Percentiles rank a stretch among this genome's conserved stretches.
These are phyloP conservation scores for Kwoniella shivajii DNA, from an alignment of 1,284 basidiomycete species.

Conservation along the genomic window DNA sequence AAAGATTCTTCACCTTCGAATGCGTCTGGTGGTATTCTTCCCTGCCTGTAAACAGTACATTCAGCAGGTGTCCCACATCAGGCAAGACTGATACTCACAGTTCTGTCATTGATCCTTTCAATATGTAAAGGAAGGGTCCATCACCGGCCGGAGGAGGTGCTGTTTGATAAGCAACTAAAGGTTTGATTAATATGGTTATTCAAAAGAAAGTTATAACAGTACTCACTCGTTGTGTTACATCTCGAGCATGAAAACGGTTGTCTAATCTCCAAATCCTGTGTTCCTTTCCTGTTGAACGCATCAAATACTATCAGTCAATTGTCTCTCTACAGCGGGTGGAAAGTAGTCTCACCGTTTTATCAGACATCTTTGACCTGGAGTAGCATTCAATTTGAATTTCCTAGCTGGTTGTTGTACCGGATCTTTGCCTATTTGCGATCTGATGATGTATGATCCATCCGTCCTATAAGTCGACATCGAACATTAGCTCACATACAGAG, in stretches of 20 bases:
- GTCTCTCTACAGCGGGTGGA: too few relatives aligned
- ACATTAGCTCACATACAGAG: too few relatives aligned
- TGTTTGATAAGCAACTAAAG: conserved; percentile 52
- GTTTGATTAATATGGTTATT: background rate
- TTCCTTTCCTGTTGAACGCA: conserved; percentile 19
- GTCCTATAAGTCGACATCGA: conserved; percentile 24
- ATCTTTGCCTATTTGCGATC: conserved; percentile 34
- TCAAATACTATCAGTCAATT: background rate
- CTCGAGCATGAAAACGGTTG: conserved; percentile 48
- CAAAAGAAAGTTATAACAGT: background rate
- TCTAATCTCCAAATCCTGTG: conserved; percentile 41
- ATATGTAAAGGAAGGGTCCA: conserved; percentile 50
- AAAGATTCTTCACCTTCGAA: conserved; percentile 51
- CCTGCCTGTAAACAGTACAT: conserved; percentile 37
- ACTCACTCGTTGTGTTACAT: conserved; percentile 50
- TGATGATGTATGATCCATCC: conserved; percentile 50
- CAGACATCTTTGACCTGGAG: conserved; percentile 43
- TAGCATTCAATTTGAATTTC: conserved; percentile 55
- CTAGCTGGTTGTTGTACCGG: conserved; percentile 33
- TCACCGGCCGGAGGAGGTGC: conserved; percentile 44
- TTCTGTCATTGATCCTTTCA: conserved; percentile 52
- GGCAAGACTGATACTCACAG: conserved; percentile 31
- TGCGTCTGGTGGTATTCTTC: conserved; percentile 51
- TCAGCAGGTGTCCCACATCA: background rate
- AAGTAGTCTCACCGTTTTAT: conserved; percentile 39